Percentiles rank a stretch among this genome's conserved stretches.
Conservation (phyloP, 257 asterid genomes). For the Parsonsia alboflavescens region DNA sequence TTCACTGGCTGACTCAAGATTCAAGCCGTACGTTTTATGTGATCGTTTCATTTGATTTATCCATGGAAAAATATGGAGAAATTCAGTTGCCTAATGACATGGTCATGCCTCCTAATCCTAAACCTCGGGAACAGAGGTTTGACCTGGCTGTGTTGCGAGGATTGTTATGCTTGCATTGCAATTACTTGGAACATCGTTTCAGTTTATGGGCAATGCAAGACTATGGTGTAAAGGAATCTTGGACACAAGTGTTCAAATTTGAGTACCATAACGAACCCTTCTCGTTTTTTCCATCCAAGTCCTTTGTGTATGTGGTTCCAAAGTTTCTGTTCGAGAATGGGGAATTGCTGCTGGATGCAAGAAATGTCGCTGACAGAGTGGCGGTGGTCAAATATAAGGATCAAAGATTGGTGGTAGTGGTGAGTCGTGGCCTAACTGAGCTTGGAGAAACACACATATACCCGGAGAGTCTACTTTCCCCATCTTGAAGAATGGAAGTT, state of each 20-base stretch:
- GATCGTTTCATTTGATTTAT: neutral
- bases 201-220: conserved; percentile 1
- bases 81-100: neutral
- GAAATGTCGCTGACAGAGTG: neutral
- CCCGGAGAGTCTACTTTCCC: neutral
- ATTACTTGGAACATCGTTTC: neutral
- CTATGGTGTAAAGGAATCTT: neutral
- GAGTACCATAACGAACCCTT: neutral
- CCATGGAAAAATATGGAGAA: neutral
- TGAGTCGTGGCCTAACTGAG: neutral
- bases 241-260: neutral
- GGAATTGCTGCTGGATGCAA: conserved; percentile 4
- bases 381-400: neutral
- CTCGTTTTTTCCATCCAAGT: neutral
- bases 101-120: neutral
- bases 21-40: neutral
- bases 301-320: neutral
- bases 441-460: conserved; percentile 1
- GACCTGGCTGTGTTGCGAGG: neutral
- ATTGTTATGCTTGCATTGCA: conserved; percentile 3
- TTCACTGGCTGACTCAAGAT: conserved; percentile 4
- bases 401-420: neutral
- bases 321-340: conserved; percentile 4
- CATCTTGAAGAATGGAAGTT: neutral
- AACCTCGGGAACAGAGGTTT: neutral